Conservation (phyloP, 345 rosid genomes). For the Pistacia atlantica region DNA sequence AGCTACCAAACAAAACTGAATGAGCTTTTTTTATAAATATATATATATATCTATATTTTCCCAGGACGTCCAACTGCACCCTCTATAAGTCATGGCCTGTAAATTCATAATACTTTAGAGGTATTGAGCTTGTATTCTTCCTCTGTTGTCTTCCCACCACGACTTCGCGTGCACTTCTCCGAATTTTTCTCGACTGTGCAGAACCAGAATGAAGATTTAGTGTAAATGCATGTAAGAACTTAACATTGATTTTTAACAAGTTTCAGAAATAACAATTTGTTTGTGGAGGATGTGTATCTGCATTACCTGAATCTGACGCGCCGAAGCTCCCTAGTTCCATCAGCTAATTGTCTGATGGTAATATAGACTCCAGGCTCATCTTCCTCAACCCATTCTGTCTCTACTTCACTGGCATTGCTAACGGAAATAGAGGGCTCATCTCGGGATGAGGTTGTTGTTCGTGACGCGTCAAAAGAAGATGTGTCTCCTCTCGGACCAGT, state of each 20-base stretch:
- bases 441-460: constrained; percentile 87
- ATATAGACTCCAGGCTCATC: constrained; percentile 96
- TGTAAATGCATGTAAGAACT: neutral
- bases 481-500: constrained; percentile 49
- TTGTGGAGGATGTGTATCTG: neutral
- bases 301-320: constrained; percentile 95
- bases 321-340: constrained; percentile 94
- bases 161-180: constrained; percentile 92
- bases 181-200: constrained; percentile 80
- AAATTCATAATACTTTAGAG: constrained; percentile 35
- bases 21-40: neutral
- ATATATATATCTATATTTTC: neutral
- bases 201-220: neutral
- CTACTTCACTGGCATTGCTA: constrained; percentile 93
- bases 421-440: constrained; percentile 82
- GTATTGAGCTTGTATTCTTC: constrained; percentile 93
- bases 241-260: too few species aligned
- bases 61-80: constrained; percentile 23
- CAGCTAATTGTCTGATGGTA: constrained; percentile 81
- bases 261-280: too few species aligned
- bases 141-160: constrained; percentile 99
- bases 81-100: neutral
- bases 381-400: constrained; percentile 89
- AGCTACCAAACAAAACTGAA: constrained; percentile 28
- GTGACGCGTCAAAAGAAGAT: constrained; percentile 57